Evolutionary conservation across 176 grass and related monocot genomes (phyloP), one percentile per base, ranked within the genome.

Genomic region (Oryza officinalis): DNA sequence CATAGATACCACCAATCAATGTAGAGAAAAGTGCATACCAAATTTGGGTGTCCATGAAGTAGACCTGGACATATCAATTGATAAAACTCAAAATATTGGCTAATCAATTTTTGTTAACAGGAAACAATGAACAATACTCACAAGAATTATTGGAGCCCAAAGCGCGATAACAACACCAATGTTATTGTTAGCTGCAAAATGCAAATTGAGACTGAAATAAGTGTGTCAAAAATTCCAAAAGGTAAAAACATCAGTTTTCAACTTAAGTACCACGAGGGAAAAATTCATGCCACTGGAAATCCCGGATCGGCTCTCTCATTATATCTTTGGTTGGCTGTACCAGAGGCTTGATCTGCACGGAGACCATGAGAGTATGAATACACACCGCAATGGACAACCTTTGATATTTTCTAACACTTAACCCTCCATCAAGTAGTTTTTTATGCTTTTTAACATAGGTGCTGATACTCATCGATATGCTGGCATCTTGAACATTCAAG

Each of bases 1-100:
- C 96, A 23, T 99, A 99, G 75, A 99, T 90, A 83, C 96, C 96
- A 84, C 96, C 96, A 81, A 99, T 82, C 64, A 99, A 72, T 65
- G 96, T 99, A 52, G 93, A 96, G 79, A 99, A 99, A 67, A 99
- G 83, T 67, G 96, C 93, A 88, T 99, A 99, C 96, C 96, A 99
- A 77, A 99, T 99, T 86, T 99, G 96, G 18, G 93, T 89, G 83
- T 99, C 96, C 96, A 99, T 99, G 86, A 99, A 99, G 81, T 99
- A 99, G 33, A 99, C 96, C 96, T 99, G 75, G 76, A 85, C 26
- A 13, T 65, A 78, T 68, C 63, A 80, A 89, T 49, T 14, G 20
- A 68, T 43, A 71, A 83, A 67, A 87, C 47, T 80, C 32, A 83
- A 60, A 22, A 81, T 64, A 75, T 26, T 79, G 40, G 10, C 45